Evolutionary conservation across 2,329 filamentous ascomycete species (phyloP).

Genomic region (Alternaria tenuissima): DNA sequence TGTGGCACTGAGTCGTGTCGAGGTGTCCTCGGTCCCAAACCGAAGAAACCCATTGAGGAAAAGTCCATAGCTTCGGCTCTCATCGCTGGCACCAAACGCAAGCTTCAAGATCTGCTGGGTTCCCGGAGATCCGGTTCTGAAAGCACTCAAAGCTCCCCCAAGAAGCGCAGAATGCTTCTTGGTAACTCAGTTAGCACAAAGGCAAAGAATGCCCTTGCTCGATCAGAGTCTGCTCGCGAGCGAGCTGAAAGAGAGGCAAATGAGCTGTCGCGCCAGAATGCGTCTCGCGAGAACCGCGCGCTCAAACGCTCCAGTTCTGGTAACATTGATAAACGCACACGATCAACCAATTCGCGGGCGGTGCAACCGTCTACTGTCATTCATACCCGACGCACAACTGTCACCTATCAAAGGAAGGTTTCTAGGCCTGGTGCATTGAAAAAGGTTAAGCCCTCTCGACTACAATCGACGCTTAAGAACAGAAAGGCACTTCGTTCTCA

Average conservation of each 20-base stretch:
- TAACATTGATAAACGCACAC: constrained; percentile 20
- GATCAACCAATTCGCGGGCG: constrained; percentile 15
- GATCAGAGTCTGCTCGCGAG: constrained; percentile 32
- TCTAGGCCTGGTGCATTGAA: constrained; percentile 35
- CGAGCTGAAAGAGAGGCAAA: constrained; percentile 38
- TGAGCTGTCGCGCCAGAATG: constrained; percentile 39
- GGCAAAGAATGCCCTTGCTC: constrained; percentile 32
- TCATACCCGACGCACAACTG: constrained; percentile 31
- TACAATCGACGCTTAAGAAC: constrained; percentile 15
- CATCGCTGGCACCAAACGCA: constrained; percentile 47
- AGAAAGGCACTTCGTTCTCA: constrained; percentile 27
- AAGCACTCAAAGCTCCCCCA: constrained; percentile 38
- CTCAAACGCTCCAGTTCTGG: constrained; percentile 34
- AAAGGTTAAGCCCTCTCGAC: constrained; percentile 25
- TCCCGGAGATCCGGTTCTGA: constrained; percentile 29
- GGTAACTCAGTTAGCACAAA: constrained; percentile 33
- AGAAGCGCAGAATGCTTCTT: constrained; percentile 40
- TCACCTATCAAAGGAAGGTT: constrained; percentile 35
- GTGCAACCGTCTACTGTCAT: constrained; percentile 23
- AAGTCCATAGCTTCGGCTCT: constrained; percentile 41
- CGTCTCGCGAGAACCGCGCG: constrained; percentile 45
- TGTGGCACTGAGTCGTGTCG: constrained; percentile 69
- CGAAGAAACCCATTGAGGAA: constrained; percentile 56
- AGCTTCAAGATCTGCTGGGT: constrained; percentile 42
- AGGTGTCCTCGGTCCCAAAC: constrained; percentile 66